phyloP scores from a whole-genome alignment of 2,329 filamentous ascomycete species.

The Fusarium caatingaense region DNA sequence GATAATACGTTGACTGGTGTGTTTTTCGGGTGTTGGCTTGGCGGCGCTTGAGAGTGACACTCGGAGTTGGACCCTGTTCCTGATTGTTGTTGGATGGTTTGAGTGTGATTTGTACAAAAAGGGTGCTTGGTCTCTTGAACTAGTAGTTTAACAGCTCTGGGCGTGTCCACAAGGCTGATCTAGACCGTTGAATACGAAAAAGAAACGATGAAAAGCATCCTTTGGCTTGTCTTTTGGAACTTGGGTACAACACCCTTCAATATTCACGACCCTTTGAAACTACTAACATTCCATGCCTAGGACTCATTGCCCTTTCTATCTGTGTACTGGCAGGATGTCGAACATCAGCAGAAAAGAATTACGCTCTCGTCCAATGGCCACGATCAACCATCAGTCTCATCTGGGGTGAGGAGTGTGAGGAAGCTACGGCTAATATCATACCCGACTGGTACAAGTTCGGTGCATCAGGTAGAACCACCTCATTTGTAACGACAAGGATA shows the following conservation, averaged over 20 bases:
- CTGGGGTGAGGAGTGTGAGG: slow-evolving; percentile 29
- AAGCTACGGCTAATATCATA: slow-evolving; percentile 18
- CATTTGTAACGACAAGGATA: no score
- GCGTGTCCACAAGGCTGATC: not conserved
- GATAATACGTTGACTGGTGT: not conserved
- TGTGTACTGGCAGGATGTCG: slow-evolving; percentile 35
- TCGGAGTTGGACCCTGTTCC: not conserved
- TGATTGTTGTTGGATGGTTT: not conserved
- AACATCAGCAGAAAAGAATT: slow-evolving; percentile 35
- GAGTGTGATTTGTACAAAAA: not conserved
- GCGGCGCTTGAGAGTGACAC: slow-evolving; percentile 7
- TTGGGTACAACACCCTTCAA: not conserved
- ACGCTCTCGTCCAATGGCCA: slow-evolving; percentile 37
- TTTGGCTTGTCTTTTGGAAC: slow-evolving; percentile 25
- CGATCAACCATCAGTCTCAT: slow-evolving; percentile 26
- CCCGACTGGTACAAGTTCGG: slow-evolving; percentile 33
- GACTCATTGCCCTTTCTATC: slow-evolving; percentile 31
- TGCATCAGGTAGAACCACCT: slow-evolving; percentile 12
- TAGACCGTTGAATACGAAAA: not conserved
- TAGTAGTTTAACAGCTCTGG: not conserved
- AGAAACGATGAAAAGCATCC: slow-evolving; percentile 13
- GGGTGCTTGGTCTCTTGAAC: not conserved
- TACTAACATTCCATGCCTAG: not conserved
- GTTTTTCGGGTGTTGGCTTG: not conserved
- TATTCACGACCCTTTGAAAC: no score